Conservation (phyloP, 108 stramenopile genomes). For the Skeletonema menzelii region DNA sequence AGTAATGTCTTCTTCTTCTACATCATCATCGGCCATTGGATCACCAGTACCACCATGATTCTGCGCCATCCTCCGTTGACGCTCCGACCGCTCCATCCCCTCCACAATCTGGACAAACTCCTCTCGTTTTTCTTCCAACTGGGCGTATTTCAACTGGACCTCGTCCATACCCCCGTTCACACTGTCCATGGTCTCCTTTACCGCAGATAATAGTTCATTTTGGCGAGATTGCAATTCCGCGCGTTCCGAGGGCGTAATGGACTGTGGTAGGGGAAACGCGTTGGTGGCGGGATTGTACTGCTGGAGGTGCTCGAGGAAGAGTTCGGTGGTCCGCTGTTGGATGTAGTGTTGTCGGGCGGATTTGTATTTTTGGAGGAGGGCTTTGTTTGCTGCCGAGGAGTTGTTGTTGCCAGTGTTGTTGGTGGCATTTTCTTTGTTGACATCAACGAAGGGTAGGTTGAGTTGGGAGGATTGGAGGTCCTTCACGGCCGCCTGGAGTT, state of each 20-base stretch:
- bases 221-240: constrained; percentile 7
- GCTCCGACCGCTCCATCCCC: constrained; percentile 24
- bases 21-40: constrained; percentile 1
- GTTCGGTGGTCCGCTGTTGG: constrained; percentile 35
- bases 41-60: constrained; percentile 15
- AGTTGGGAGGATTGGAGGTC: constrained; percentile 29
- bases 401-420: background rate
- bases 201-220: constrained; percentile 2
- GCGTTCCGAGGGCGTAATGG: constrained; percentile 10
- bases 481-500: constrained; percentile 26
- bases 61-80: background rate
- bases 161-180: constrained; percentile 4
- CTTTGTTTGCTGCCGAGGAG: background rate
- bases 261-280: constrained; percentile 19
- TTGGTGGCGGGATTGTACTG: constrained; percentile 14
- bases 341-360: constrained; percentile 51
- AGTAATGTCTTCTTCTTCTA: constrained; percentile 31
- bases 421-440: constrained; percentile 4
- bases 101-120: constrained; percentile 35
- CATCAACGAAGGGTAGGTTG: background rate
- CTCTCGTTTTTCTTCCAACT: constrained; percentile 27
- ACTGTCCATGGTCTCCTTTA: constrained; percentile 14
- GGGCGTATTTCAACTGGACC: constrained; percentile 9
- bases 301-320: constrained; percentile 35
- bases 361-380: constrained; percentile 42